Evolutionary conservation across 2,329 filamentous ascomycete genomes (phyloP), one percentile per base, ranked within the genome.

Genomic region (Colletotrichum kahawae): DNA sequence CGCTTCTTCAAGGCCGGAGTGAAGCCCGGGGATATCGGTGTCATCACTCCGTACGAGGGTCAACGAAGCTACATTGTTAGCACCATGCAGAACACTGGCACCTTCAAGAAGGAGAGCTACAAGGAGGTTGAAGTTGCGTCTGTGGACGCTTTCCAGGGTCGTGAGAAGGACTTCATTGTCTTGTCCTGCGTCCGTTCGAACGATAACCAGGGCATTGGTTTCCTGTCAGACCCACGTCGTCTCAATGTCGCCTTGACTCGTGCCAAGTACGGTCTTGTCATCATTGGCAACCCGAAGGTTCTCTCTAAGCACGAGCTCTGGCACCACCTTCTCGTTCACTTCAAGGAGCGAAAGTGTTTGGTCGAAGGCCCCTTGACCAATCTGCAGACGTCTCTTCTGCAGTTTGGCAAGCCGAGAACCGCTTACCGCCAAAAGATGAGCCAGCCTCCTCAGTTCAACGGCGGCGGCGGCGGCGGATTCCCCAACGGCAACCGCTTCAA

Each of bases 81-180:
- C 82, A 98, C 96, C n/a, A 98, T 99, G 96, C 97, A 99, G 85
- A 95, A 96, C 77, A 97, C 94, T 14, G 97, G 97, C 67, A 97
- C 95, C 0, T 98, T 97, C 89, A 98, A 98, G 88, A 99, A 99
- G 87, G 97, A 99, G 83, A 92, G 94, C 80, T 99, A 99, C 89
- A 98, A 98, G 86, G 96, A 98, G 82, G 96, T 99, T 29, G 97
- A 99, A 84, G 97, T 99, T 54, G 97, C 97, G 6, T 98, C 96
- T 0, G 97, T 99, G 48, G 97, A 99, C 87, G 97, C 97, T 24
- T 99, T 99, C 90, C 97, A 99, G 83, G 97, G 97, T 67, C 94
- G 97, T 88, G 97, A 99, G 86, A 99, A 99, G 87, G 97, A 99
- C 82, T 99, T 98, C 81, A 99, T 99, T 81, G 96, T 99, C 51